Conservation (phyloP, 1,139 yeast species). For the Hyphopichia wangnamkhiaoensis region DNA sequence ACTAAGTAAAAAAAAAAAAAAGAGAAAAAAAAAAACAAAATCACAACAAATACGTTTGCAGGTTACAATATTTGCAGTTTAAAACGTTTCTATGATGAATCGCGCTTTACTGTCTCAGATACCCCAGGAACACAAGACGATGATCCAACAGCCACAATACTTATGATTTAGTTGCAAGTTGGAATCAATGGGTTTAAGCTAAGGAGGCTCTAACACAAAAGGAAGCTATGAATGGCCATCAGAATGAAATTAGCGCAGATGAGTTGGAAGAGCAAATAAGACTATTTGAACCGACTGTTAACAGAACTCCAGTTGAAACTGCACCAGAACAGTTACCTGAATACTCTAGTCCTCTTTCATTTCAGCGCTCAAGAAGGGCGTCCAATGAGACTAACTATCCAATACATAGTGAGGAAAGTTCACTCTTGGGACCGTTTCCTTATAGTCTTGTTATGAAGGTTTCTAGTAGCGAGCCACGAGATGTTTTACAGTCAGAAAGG, state of each 20-base stretch:
- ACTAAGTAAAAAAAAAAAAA: no score
- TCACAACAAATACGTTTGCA: no score
- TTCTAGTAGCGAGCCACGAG: slow-evolving; percentile 58
- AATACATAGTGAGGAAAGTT: background rate
- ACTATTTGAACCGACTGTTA: background rate
- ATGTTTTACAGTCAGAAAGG: slow-evolving; percentile 61
- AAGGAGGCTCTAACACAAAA: no score
- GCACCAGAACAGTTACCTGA: background rate
- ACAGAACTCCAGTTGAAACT: background rate
- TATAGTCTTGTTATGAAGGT: slow-evolving; percentile 38
- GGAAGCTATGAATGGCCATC: no score
- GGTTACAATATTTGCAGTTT: no score
- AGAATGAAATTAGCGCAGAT: no score
- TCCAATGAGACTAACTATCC: background rate
- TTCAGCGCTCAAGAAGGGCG: background rate
- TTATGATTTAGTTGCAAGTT: no score
- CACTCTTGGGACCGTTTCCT: slow-evolving; percentile 13
- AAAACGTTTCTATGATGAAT: no score
- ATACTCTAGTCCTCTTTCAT: background rate
- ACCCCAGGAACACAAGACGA: no score
- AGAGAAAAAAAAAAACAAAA: no score
- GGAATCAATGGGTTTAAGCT: no score
- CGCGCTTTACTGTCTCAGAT: background rate
- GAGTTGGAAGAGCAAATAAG: background rate
- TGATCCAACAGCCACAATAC: no score